Evolutionary conservation across 345 rosid genomes (phyloP).

Genomic region (Heritiera littoralis): DNA sequence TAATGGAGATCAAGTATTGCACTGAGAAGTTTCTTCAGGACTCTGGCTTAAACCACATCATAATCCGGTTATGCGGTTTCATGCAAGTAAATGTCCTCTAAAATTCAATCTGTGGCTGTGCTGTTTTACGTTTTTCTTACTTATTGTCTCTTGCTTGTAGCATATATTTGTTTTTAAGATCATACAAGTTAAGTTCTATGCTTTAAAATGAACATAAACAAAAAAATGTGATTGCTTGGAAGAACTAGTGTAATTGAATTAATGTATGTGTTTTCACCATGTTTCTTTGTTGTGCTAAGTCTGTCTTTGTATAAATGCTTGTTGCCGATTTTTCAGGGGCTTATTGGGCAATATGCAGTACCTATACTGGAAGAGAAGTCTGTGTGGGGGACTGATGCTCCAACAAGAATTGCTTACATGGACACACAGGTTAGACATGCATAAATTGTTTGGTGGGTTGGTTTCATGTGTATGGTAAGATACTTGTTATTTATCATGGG

Average conservation of each 20-base stretch:
- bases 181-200: not conserved
- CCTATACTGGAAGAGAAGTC: constrained; percentile 95
- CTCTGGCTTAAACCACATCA: constrained; percentile 65
- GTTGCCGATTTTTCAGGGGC: constrained; percentile 52
- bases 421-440: constrained; percentile 75
- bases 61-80: constrained; percentile 85
- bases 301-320: constrained; percentile 14
- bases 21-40: constrained; percentile 87
- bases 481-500: not conserved
- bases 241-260: not conserved
- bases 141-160: not conserved
- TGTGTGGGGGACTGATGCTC: constrained; percentile 99
- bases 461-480: not conserved
- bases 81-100: constrained; percentile 68
- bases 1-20: constrained; percentile 96
- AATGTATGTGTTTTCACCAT: not conserved
- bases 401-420: constrained; percentile 95
- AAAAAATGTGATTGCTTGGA: constrained; percentile 37
- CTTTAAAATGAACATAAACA: not conserved
- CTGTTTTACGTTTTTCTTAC: not conserved
- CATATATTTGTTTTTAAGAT: not conserved
- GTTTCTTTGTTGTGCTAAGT: not conserved
- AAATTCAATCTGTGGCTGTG: not conserved
- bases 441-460: not conserved
- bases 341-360: constrained; percentile 95